These are phyloP conservation scores for Fusarium austroafricanum DNA, from an alignment of 2,329 filamentous ascomycete genomes.

Conservation along the genomic window DNA sequence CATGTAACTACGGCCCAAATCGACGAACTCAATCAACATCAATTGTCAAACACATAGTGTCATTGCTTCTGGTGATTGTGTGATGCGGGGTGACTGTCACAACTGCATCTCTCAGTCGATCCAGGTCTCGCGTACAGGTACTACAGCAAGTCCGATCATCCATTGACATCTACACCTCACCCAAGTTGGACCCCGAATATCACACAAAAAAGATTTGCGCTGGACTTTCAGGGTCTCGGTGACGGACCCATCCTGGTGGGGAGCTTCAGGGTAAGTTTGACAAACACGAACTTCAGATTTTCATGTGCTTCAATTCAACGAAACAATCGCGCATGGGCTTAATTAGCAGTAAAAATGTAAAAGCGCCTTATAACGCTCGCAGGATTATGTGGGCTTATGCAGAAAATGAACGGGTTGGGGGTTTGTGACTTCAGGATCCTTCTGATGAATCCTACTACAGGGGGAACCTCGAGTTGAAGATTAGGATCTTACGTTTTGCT, in stretches of 20 bases:
- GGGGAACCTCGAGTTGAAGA: too few species aligned
- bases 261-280: conserved; percentile 9
- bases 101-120: neutral
- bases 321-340: too few species aligned
- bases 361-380: too few species aligned
- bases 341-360: too few species aligned
- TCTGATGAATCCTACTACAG: too few species aligned
- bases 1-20: conserved; percentile 4
- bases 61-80: neutral
- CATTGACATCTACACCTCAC: too few species aligned
- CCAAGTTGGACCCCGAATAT: neutral
- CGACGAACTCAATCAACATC: neutral
- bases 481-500: too few species aligned
- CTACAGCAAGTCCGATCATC: neutral
- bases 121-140: neutral
- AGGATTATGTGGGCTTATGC: too few species aligned
- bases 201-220: conserved; percentile 2
- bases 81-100: neutral
- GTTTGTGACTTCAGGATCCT: too few species aligned
- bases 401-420: too few species aligned
- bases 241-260: neutral
- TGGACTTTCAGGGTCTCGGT: conserved; percentile 23
- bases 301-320: neutral
- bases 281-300: neutral
- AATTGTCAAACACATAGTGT: neutral